These are phyloP conservation scores for Phytopythium delawarense DNA, from an alignment of 352 stramenopile species.

Conservation along the genomic window DNA sequence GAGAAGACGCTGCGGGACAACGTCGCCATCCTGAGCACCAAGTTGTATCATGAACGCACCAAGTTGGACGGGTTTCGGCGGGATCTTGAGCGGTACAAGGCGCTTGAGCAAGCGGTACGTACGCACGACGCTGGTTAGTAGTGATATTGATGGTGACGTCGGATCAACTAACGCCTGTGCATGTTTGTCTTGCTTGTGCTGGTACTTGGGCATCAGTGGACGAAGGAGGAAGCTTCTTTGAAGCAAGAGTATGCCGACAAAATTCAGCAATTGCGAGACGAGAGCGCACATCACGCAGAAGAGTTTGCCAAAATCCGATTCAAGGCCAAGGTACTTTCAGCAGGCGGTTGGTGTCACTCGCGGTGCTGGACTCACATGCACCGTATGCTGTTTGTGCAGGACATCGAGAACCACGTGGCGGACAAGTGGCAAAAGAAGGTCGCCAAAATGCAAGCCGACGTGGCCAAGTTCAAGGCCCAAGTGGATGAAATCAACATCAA, in stretches of 20 bases:
- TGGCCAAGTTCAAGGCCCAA: slow-evolving; percentile 61
- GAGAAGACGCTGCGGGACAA: slow-evolving; percentile 33
- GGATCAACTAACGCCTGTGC: slow-evolving; percentile 8
- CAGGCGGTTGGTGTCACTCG: background rate
- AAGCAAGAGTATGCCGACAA: slow-evolving; percentile 58
- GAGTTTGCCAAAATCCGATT: slow-evolving; percentile 46
- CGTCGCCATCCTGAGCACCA: slow-evolving; percentile 30
- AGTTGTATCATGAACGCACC: slow-evolving; percentile 47
- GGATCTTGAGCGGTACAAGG: slow-evolving; percentile 59
- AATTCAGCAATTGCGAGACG: slow-evolving; percentile 51
- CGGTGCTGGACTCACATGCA: background rate
- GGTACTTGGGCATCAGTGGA: slow-evolving; percentile 33
- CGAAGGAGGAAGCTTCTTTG: slow-evolving; percentile 46
- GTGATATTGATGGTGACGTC: background rate
- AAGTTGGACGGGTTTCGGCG: slow-evolving; percentile 38
- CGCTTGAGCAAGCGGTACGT: slow-evolving; percentile 62
- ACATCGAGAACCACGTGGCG: slow-evolving; percentile 59
- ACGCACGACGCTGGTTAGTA: slow-evolving; percentile 3
- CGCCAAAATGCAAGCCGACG: slow-evolving; percentile 57
- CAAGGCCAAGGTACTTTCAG: slow-evolving; percentile 46
- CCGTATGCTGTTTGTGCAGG: slow-evolving; percentile 13
- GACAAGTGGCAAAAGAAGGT: slow-evolving; percentile 81
- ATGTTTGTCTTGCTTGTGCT: slow-evolving; percentile 3
- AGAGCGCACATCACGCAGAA: slow-evolving; percentile 48
- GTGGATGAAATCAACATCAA: slow-evolving; percentile 77